Base-by-base conservation (phyloP, 2,329 filamentous ascomycete species). In the Elsinoe perseae region DNA sequence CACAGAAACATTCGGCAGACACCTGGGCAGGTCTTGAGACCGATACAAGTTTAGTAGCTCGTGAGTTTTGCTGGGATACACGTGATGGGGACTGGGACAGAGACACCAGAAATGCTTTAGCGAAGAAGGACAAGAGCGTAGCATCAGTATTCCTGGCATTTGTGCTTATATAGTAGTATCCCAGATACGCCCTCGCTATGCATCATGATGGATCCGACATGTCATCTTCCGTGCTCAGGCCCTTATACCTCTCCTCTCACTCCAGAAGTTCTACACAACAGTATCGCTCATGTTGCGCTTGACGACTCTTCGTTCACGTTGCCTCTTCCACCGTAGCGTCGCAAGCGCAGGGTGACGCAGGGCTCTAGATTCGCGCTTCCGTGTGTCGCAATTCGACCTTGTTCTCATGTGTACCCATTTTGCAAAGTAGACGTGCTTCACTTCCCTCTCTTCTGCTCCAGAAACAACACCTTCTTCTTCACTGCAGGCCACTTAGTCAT, bases 391-490 rank as follows among this genome's bases (percentile, higher is more conserved):
- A 6, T 38, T 16, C 4, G 12, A n/a, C 34, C 10, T n/a, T n/a
- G n/a, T n/a, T n/a, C n/a, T n/a, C n/a, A n/a, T n/a, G n/a, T n/a
- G n/a, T n/a, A n/a, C n/a, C n/a, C n/a, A n/a, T n/a, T n/a, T n/a
- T n/a, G n/a, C n/a, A n/a, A n/a, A n/a, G n/a, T n/a, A 21, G 10
- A 2, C 20, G 18, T 27, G 56, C 42, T n/a, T 57, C 58, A 60
- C 48, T 61, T 63, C 53, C 85, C 86, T 69, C 89, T 86, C 70
- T 95, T 96, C 69, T 88, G 84, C 71, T 98, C 93, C 57, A 97
- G 81, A 74, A 98, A 98, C 27, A 98, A 80, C 28, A 98, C 93
- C 75, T 95, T 87, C 77, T 92, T 89, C 72, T 90, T 87, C 56
- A 98, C 93, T 95, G 64, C 46, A 12, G 16, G 40, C 10, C n/a